Base-by-base conservation (phyloP, 306 rosid genomes). In the Abrus pulchellus region DNA sequence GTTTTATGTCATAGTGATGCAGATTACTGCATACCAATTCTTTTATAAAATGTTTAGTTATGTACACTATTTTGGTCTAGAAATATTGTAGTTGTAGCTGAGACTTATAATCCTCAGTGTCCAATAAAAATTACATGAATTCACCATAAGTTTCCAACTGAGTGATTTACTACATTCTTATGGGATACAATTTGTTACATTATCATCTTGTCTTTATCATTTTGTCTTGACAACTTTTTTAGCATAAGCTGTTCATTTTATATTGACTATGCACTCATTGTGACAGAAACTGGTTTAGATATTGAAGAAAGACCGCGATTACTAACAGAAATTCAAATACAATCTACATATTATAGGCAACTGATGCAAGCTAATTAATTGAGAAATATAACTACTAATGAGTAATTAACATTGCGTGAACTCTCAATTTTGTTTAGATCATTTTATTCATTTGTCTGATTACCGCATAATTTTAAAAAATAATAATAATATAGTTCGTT, bases 11-110 rank as follows among this genome's bases (percentile, higher is more conserved):
- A 30, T 70, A 38, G 73, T 47, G 12, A n/a, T 49, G 52, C 6
- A 50, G 43, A 47, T 47, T 47, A 47, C 8, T 3, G 38, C 14
- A 45, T 44, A 49, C 44, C 60, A 53, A 83, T 71, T 83, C 75
- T 72, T 54, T 56, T 77, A 62, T 45, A 47, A 48, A 33, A 43
- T 5, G 29, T 63, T 45, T 41, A 70, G 72, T 10, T 13, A 47
- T 60, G 71, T 34, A 41, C 56, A 14, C 8, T 12, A 5, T 62
- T 72, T 61, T 50, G 34, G 28, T 70, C 63, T 32, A 80, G 27
- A 60, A 56, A 43, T 80, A 14, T 56, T 54, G 66, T 36, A 56
- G 13, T 56, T 44, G 60, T 68, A 30, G 13, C 20, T 29, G 13
- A 61, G 43, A 53, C 50, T 61, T 53, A 38, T 20, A 20, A 20